A percentile compares a stretch with the other conserved stretches of the same genome.
Evolutionary conservation across 208 protist species (phyloP).

Genomic region (Wallacemonas sp.): DNA sequence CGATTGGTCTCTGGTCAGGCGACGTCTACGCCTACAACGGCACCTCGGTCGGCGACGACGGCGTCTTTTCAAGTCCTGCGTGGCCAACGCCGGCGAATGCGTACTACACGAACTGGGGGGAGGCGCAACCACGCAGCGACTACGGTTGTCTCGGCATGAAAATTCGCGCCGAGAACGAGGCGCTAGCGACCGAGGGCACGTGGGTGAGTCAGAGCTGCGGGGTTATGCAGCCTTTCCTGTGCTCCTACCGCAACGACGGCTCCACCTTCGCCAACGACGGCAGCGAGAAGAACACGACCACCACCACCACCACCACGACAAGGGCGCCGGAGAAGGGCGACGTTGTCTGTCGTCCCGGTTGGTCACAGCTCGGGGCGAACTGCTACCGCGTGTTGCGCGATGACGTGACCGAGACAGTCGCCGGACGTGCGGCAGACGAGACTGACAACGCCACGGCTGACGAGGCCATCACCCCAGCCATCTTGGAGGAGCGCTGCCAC

Average conservation of each 20-base stretch:
- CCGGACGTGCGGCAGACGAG: neutral
- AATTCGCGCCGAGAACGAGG: conserved; percentile 3
- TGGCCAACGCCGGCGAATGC: conserved; percentile 55
- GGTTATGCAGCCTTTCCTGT: conserved; percentile 52
- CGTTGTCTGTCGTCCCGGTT: neutral
- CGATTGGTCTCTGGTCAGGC: conserved; percentile 29
- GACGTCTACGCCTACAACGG: conserved; percentile 48
- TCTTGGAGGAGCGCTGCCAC: conserved; percentile 41
- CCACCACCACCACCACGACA: conserved; percentile 22
- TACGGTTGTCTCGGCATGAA: conserved; percentile 51
- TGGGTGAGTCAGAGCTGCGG: conserved; percentile 54
- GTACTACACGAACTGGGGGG: conserved; percentile 49
- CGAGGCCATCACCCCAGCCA: conserved; percentile 26
- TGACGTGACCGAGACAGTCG: neutral
- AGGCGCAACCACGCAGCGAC: conserved; percentile 24
- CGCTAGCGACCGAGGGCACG: conserved; percentile 10
- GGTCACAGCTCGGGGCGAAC: conserved; percentile 15
- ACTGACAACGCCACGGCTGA: no score
- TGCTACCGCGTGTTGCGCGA: conserved; percentile 35
- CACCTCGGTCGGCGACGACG: neutral
- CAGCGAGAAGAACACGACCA: neutral
- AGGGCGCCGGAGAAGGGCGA: neutral
- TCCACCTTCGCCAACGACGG: conserved; percentile 16
- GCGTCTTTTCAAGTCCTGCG: conserved; percentile 41
- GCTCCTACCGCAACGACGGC: conserved; percentile 72